Evolutionary conservation across 2,329 filamentous ascomycete genomes (phyloP), one percentile per base, ranked within the genome.

Genomic region (Cyphellophora attinorum): DNA sequence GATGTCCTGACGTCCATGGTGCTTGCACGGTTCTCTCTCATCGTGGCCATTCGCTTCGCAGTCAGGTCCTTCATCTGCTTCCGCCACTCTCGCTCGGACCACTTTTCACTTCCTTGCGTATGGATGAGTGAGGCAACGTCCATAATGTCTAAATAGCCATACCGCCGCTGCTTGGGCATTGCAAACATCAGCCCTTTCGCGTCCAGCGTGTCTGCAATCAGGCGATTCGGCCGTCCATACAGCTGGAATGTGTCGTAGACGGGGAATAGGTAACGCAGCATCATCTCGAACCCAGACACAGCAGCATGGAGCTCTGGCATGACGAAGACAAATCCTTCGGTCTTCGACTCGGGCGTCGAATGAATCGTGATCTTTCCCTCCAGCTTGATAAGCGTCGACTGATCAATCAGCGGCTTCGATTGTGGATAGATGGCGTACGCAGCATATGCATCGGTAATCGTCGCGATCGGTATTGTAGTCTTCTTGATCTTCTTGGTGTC

Each of bases 351-450:
- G 6, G 83, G 79, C 10, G 78, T 74, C 1, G 81, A 80, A 59
- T 95, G 86, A 25, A 95, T 84, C 0, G 82, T 86, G 41, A 98
- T 85, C 43, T 77, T 76, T 6, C 88, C 91, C 60, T 98, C 91
- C 17, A 98, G 73, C 59, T 98, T 98, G 44, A 96, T 73, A 40
- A 98, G 64, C 0, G 89, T 95, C 1, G 91, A 96, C 39, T 89
- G 84, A 48, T 98, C 88, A 38, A 98, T 93, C 25, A 98, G 66
- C 0, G 85, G 81, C 59, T 93, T 94, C 11, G 86, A 82, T 56
- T 96, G 88, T 1, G 91, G 91, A 54, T 98, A 98, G 36, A 98
- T 84, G 33, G 89, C 86, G 55, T 94, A 96, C 11, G 86, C 88
- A 2, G 88, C 84, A 60, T 85, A 96, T 2, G 85, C 85, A 43